Conservation (phyloP, 2,329 filamentous ascomycete species). For the Colletotrichum eremochloae region DNA sequence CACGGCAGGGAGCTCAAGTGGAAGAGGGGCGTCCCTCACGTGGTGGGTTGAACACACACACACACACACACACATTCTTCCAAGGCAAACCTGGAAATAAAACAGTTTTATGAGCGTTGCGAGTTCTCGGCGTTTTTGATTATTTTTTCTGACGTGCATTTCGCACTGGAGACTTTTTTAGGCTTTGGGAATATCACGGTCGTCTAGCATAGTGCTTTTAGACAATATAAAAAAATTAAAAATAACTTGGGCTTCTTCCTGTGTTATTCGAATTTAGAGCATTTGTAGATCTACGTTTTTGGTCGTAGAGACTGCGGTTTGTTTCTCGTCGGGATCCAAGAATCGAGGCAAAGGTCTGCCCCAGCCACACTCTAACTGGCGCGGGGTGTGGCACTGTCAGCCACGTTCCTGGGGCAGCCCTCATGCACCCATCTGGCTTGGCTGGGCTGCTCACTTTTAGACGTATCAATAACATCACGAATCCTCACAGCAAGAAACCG, state of each 20-base stretch:
- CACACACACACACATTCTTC: not conserved
- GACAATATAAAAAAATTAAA: not conserved
- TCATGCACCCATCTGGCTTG: too few relatives aligned
- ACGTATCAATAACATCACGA: too few relatives aligned
- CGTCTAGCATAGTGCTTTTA: not conserved
- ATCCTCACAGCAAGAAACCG: too few relatives aligned
- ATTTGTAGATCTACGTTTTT: too few relatives aligned
- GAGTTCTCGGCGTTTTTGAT: not conserved
- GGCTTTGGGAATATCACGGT: not conserved
- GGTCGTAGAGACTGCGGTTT: too few relatives aligned
- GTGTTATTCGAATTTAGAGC: not conserved
- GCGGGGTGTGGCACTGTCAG: too few relatives aligned
- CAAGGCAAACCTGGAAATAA: too few relatives aligned
- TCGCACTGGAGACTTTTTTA: not conserved
- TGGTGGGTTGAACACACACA: slow-evolving; percentile 29
- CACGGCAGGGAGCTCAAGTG: slow-evolving; percentile 43
- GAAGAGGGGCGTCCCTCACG: slow-evolving; percentile 41
- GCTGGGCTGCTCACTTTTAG: too few relatives aligned
- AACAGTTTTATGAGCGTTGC: not conserved
- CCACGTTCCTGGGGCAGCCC: too few relatives aligned
- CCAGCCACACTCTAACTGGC: too few relatives aligned
- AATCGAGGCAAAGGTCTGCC: too few relatives aligned
- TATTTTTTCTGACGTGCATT: not conserved
- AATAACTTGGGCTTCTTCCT: not conserved
- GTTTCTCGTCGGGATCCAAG: too few relatives aligned